Conservation (phyloP, 2,329 filamentous ascomycete genomes). For the Cladorrhinum sp. region DNA sequence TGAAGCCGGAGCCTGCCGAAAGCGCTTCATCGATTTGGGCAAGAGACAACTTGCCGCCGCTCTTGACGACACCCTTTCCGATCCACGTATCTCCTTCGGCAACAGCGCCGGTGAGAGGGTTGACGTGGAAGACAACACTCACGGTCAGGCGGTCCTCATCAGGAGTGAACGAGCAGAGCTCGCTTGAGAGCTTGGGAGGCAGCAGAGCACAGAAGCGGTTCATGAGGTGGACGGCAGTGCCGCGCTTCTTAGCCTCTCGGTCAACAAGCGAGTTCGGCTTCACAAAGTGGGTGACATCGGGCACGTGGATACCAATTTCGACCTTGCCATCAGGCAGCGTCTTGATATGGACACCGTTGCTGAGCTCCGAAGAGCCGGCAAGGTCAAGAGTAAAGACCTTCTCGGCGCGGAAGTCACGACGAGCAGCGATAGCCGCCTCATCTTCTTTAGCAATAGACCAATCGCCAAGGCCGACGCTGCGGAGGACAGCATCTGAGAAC, state of each 20-base stretch:
- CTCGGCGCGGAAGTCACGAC: constrained; percentile 87
- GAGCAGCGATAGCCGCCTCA: constrained; percentile 66
- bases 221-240: constrained; percentile 91
- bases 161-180: constrained; percentile 83
- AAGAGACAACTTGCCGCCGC: constrained; percentile 78
- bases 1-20: constrained; percentile 57
- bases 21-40: constrained; percentile 83
- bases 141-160: constrained; percentile 88
- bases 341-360: constrained; percentile 92
- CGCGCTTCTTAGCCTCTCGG: constrained; percentile 95
- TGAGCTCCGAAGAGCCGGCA: constrained; percentile 81
- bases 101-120: constrained; percentile 73
- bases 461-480: constrained; percentile 87
- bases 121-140: constrained; percentile 89
- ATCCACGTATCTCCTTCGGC: constrained; percentile 89
- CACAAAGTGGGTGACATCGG: constrained; percentile 94
- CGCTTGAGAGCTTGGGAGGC: constrained; percentile 77
- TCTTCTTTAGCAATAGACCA: constrained; percentile 86
- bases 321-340: constrained; percentile 77
- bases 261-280: constrained; percentile 95
- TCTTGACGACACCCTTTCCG: constrained; percentile 91
- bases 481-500: constrained; percentile 92
- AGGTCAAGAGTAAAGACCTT: constrained; percentile 90
- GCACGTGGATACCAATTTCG: constrained; percentile 92
- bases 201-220: constrained; percentile 86